These are phyloP conservation scores for Glycyrrhiza uralensis DNA, from an alignment of 306 rosid genomes.

Conservation along the genomic window DNA sequence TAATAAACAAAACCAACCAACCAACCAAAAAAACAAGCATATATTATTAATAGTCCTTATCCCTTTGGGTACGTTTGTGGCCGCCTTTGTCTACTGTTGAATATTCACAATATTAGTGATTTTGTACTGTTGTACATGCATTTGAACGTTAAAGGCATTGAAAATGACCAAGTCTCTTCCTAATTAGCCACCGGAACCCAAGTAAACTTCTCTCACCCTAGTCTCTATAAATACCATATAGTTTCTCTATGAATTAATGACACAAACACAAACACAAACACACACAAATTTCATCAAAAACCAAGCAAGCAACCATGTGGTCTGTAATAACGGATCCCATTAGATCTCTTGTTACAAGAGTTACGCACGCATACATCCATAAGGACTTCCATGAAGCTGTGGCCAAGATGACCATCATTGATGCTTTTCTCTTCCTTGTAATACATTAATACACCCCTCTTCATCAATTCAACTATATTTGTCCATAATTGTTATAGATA, in stretches of 20 bases:
- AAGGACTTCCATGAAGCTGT: constrained; percentile 44
- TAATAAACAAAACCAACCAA: too few relatives aligned
- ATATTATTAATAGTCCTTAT: too few relatives aligned
- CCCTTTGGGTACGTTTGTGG: too few relatives aligned
- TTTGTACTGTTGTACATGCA: too few relatives aligned
- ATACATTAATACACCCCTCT: neutral
- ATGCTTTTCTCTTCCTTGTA: constrained; percentile 46
- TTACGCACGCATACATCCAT: constrained; percentile 19
- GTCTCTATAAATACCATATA: neutral
- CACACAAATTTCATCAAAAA: neutral
- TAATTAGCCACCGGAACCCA: neutral
- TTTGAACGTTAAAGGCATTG: too few relatives aligned
- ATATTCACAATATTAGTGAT: too few relatives aligned
- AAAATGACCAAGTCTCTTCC: too few relatives aligned
- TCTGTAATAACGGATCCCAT: constrained; percentile 20
- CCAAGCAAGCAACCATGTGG: constrained; percentile 6
- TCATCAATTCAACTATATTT: neutral
- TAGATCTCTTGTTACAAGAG: neutral
- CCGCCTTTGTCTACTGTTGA: too few relatives aligned
- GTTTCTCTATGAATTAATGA: neutral
- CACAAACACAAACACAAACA: neutral
- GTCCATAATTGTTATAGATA: too few relatives aligned
- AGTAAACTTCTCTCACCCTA: neutral
- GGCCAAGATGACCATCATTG: constrained; percentile 42
- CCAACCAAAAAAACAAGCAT: too few relatives aligned